Conservation (phyloP, 2,329 filamentous ascomycete species). For the Rhynchosporium agropyri region DNA sequence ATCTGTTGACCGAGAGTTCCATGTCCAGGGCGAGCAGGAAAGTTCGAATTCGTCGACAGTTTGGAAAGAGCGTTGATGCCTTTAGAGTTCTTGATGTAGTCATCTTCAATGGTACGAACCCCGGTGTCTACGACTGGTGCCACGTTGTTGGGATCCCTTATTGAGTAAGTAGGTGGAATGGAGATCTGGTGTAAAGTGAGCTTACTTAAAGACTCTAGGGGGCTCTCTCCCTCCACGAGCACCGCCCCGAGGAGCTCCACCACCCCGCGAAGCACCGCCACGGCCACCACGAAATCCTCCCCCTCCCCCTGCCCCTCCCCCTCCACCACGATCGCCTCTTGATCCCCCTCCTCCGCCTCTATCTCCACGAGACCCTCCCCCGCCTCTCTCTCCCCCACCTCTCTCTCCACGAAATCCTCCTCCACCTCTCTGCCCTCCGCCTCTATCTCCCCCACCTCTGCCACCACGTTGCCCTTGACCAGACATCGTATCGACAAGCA, state of each 20-base stretch:
- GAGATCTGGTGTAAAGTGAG: slow-evolving; percentile 14
- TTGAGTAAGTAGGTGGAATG: slow-evolving; percentile 12
- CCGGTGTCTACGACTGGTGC: slow-evolving; percentile 32
- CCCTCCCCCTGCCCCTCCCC: slow-evolving; percentile 37
- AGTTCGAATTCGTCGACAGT: slow-evolving; percentile 22
- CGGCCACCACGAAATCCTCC: slow-evolving; percentile 35
- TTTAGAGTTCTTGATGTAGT: slow-evolving; percentile 34
- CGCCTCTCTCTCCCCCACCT: slow-evolving; percentile 37
- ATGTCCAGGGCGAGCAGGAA: slow-evolving; percentile 40
- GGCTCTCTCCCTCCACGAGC: slow-evolving; percentile 38
- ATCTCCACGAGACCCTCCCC: slow-evolving; percentile 25
- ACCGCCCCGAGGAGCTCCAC: slow-evolving; percentile 35
- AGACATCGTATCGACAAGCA: slow-evolving; percentile 14
- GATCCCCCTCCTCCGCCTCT: slow-evolving; percentile 40
- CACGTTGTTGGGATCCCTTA: slow-evolving; percentile 34
- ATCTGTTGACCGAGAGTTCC: slow-evolving; percentile 38
- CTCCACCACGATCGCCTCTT: slow-evolving; percentile 24
- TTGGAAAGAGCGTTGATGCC: slow-evolving; percentile 31
- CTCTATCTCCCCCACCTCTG: slow-evolving; percentile 28
- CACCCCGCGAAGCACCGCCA: slow-evolving; percentile 20
- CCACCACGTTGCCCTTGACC: slow-evolving; percentile 17
- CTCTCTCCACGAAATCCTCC: slow-evolving; percentile 27
- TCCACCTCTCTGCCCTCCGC: slow-evolving; percentile 36
- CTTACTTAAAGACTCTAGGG: slow-evolving; percentile 36
- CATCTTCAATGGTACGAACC: slow-evolving; percentile 40